Conservation (phyloP, 1,139 yeast genomes). For the Suhomyces yuchorum region DNA sequence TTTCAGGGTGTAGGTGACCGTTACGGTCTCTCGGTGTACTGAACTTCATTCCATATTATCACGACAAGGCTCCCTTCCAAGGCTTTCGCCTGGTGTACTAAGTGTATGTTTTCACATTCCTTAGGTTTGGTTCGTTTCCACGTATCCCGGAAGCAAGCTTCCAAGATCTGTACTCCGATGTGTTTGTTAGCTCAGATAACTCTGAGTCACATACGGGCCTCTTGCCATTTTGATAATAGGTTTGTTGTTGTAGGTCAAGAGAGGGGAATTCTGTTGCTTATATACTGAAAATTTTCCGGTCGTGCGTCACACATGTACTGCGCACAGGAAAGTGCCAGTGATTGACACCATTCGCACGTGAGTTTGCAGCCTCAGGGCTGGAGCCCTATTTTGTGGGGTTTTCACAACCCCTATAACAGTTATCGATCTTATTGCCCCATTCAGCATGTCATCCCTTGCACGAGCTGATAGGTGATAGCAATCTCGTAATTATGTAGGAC, state of each 20-base stretch:
- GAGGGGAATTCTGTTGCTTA: not conserved
- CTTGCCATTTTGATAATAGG: conserved; percentile 73
- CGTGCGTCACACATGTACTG: not conserved
- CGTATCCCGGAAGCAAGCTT: conserved; percentile 3
- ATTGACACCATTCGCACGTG: not conserved
- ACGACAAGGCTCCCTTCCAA: conserved; percentile 46
- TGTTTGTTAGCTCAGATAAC: conserved; percentile 17
- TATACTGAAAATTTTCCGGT: conserved; percentile 9
- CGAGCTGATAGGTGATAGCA: conserved; percentile 1
- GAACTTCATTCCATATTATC: conserved; percentile 18
- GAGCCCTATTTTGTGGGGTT: conserved; percentile 10
- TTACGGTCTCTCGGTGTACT: too few relatives aligned
- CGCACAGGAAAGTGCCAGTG: not conserved
- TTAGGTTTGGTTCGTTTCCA: conserved; percentile 19
- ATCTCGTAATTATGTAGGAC: conserved; percentile 2
- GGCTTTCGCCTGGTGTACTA: conserved; percentile 29
- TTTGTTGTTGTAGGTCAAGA: conserved; percentile 9
- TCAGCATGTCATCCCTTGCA: conserved; percentile 1
- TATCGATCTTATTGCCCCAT: conserved; percentile 7
- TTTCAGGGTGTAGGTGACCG: not conserved
- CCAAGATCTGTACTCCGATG: conserved; percentile 17
- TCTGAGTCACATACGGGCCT: conserved; percentile 74
- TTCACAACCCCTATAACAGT: not conserved
- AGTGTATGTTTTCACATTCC: conserved; percentile 8
- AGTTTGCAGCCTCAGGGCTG: conserved; percentile 4